Evolutionary conservation across 345 rosid species (phyloP).

Genomic region (Populus tremula): DNA sequence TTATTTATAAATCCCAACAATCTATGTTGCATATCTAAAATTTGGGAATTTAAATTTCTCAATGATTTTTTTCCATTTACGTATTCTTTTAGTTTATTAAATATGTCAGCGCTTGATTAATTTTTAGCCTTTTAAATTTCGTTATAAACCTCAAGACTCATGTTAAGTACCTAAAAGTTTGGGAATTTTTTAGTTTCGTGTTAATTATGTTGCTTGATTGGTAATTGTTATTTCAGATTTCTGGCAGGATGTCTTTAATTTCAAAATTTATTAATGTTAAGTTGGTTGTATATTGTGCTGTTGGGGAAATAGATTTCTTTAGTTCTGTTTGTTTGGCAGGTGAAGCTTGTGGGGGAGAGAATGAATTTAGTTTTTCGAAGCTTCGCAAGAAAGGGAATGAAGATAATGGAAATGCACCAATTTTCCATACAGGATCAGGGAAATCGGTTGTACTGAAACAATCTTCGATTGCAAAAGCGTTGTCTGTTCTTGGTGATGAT

Average conservation of each 20-base stretch:
- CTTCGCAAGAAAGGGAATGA: constrained; percentile 31
- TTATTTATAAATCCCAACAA: not conserved
- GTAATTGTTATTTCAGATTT: not conserved
- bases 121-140: too few relatives aligned
- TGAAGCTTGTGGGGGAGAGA: constrained; percentile 21
- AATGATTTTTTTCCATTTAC: too few relatives aligned
- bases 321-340: constrained; percentile 28
- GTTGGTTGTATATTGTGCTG: not conserved
- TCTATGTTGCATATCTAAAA: too few relatives aligned
- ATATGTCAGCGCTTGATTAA: too few relatives aligned
- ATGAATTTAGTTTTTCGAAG: constrained; percentile 33
- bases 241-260: not conserved
- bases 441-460: constrained; percentile 52
- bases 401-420: constrained; percentile 32
- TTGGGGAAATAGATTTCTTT: not conserved
- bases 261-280: not conserved
- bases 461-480: constrained; percentile 64
- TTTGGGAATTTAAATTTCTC: not conserved
- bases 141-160: too few relatives aligned
- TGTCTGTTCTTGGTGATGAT: constrained; percentile 47
- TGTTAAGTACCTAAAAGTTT: too few relatives aligned
- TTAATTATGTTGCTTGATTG: not conserved
- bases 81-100: too few relatives aligned
- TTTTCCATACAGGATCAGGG: constrained; percentile 65
- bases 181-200: not conserved